Evolutionary conservation across 2,329 filamentous ascomycete species (phyloP), one percentile per base, ranked within the genome.

Genomic region (Trichoderma sp.): DNA sequence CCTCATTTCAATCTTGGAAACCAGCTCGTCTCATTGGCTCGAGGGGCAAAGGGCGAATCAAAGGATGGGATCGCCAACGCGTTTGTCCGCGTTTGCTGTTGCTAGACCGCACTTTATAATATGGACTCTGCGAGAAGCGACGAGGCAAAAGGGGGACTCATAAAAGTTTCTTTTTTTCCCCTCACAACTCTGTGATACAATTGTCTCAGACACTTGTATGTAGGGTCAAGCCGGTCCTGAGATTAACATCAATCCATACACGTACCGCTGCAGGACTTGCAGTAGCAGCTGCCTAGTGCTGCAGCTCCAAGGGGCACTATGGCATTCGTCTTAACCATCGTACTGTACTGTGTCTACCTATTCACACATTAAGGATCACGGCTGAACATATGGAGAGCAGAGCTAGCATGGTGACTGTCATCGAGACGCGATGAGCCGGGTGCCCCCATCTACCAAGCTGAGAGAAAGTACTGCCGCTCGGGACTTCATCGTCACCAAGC

Each of bases 171-270:
- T 30, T 39, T 26, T 28, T 16, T 52, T 26, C 26, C 21, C 16
- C 28, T 60, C 37, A 18, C 21, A 61, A 34, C 59, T 61, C 43
- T 61, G 39, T n/a, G n/a, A n/a, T 37, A 43, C 60, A 30, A 30
- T 8, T 64, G 60, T 64, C 60, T 64, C 60, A 64, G 30, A 55
- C 49, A 43, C 8, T 30, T 30, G 49, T 34, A 55, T 30, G 60
- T 64, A 64, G 49, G 60, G 49, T 43, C 28, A 34, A 30, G 49
- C 6, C 34, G 16, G 24, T 43, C 18, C 60, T 64, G 60, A 64
- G 55, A 64, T 64, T 43, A 55, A 26, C 32, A 51, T 51, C 28
- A 30, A 30, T 30, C n/a, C 24, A 54, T 43, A 30, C 37, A 43
- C 39, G 60, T 55, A 34, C 14, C 39, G 39, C 39, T 43, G 39